Base-by-base conservation (phyloP, 2,329 filamentous ascomycete genomes). In the Penicillium paneum region DNA sequence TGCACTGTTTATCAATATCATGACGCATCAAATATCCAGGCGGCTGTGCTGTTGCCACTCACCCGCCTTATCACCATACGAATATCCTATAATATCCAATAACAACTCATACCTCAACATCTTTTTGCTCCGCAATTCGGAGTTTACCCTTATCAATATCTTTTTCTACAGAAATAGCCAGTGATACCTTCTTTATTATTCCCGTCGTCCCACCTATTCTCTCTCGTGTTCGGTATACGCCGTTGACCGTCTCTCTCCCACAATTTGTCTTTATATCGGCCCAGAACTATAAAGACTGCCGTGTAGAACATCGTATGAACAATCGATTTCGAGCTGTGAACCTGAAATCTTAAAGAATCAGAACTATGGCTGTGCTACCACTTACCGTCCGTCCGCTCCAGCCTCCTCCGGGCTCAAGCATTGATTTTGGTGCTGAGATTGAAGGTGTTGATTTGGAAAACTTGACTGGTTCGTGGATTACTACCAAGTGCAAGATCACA, bases 401-500 rank as follows among this genome's bases (percentile, higher is more conserved):
- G 3, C 60, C 62, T 7, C 62, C 67, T 4, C 35, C 60, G 0
- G 70, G 67, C 24, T 76, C 72, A 5, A 46, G 66, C 2, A 73
- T 84, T 55, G 77, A 84, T 64, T 86, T 89, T 52, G 86, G 86
- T 1, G 85, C 83, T 10, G 68, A 81, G 26, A 76, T 88, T 57
- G 73, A 76, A 35, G 81, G 84, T 42, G 75, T 81, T 35, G 79
- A 88, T 62, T 72, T 88, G 38, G 83, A 89, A 64, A 81, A 82
- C 49, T 72, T 89, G 42, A 81, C 78, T 48, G 82, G 83, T 86
- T 80, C 77, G 80, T 54, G 43, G 51, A 51, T 55, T 43, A 13
- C 10, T 1, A 6, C 4, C 46, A 8, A 3, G 3, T 26, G 21
- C 8, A 35, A 32, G 26, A 29, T 13, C 21, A 17, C 42, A n/a